Percentiles rank a stretch among this genome's conserved stretches.
These are phyloP conservation scores for Amaranthus hypochondriacus DNA, from an alignment of 148 eudicot genomes.

Conservation along the genomic window DNA sequence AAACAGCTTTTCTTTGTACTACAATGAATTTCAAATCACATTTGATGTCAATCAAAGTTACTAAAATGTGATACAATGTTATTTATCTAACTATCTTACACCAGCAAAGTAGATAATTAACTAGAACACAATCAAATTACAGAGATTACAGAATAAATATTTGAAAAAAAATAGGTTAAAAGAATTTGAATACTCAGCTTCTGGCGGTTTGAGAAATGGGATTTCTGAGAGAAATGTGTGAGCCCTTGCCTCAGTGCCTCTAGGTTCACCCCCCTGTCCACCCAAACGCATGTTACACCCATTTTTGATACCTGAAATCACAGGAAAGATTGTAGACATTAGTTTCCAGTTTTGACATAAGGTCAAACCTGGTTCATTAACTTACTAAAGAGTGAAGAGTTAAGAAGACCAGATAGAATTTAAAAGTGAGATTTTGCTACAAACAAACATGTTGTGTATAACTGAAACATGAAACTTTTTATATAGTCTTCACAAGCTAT, in stretches of 20 bases:
- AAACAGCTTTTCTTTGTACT: background rate
- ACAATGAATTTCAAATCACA: background rate
- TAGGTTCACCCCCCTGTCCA: constrained; percentile 17
- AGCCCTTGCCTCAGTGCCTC: constrained; percentile 16
- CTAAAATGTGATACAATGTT: background rate
- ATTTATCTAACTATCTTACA: background rate
- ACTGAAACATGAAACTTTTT: background rate
- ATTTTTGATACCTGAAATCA: constrained; percentile 18
- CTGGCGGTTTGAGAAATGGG: constrained; percentile 4
- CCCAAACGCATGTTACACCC: constrained; percentile 21
- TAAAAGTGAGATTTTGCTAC: no score
- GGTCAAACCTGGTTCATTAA: background rate
- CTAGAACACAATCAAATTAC: background rate
- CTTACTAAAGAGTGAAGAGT: no score
- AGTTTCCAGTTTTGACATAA: background rate
- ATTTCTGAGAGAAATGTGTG: constrained; percentile 17
- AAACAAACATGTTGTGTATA: background rate
- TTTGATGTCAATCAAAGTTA: background rate
- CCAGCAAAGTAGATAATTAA: constrained; percentile 2
- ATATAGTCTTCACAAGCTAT: background rate
- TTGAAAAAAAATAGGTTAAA: background rate
- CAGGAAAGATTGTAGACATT: background rate
- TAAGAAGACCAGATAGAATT: background rate
- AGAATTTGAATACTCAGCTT: background rate
- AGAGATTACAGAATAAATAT: background rate